Evolutionary conservation across 108 stramenopile species (phyloP).

Genomic region (Nitzschia putrida): DNA sequence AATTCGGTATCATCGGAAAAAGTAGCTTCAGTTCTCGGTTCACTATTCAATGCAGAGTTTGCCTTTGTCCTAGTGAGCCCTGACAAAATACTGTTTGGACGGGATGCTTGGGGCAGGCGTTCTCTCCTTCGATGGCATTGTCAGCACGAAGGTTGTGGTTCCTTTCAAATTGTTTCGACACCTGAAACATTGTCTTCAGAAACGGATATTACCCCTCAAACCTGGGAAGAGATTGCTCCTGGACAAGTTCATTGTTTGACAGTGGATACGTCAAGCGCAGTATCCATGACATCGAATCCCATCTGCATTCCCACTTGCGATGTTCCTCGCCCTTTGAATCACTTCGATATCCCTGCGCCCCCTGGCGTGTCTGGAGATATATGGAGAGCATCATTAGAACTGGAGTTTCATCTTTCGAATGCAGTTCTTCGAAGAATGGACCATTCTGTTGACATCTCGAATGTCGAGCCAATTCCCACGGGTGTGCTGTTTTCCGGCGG

Average conservation of each 20-base stretch:
- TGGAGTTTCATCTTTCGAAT: slow-evolving; percentile 45
- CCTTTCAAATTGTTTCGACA: slow-evolving; percentile 37
- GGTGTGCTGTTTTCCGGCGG: slow-evolving; percentile 97
- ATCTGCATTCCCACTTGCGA: neutral
- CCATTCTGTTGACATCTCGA: neutral
- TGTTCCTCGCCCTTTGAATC: neutral
- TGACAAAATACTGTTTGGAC: slow-evolving; percentile 54
- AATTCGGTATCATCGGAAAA: neutral
- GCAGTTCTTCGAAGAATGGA: slow-evolving; percentile 60
- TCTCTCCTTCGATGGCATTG: slow-evolving; percentile 53
- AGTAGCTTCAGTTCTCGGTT: slow-evolving; percentile 15
- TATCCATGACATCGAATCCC: neutral
- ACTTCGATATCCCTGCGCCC: neutral
- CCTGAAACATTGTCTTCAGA: neutral
- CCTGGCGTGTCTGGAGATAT: slow-evolving; percentile 28
- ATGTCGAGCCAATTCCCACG: slow-evolving; percentile 27
- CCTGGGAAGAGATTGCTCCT: slow-evolving; percentile 67
- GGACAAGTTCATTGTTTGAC: slow-evolving; percentile 53
- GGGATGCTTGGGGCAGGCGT: slow-evolving; percentile 70
- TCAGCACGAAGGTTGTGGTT: slow-evolving; percentile 14
- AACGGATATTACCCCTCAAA: neutral
- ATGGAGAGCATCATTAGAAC: slow-evolving; percentile 37
- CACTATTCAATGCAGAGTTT: slow-evolving; percentile 52
- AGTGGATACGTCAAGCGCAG: neutral
- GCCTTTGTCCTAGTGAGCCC: slow-evolving; percentile 36